Evolutionary conservation across 345 rosid genomes (phyloP).

Genomic region (Sisymbrium irio): DNA sequence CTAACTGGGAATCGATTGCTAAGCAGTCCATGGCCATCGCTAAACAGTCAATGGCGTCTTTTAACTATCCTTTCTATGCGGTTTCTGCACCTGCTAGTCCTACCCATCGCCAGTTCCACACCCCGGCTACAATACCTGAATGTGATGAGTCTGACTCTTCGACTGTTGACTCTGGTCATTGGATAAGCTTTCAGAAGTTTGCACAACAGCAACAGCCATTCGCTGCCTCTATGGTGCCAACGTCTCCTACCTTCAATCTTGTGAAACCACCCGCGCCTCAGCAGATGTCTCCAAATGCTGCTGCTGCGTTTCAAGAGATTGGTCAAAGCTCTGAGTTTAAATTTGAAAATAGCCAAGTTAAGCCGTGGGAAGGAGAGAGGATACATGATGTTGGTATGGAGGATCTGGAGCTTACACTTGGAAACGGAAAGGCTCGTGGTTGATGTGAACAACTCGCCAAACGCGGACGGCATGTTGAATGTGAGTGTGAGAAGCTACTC

Average conservation of each 20-base stretch:
- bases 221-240: conserved; percentile 51
- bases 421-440: conserved; percentile 63
- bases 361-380: conserved; percentile 99
- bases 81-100: conserved; percentile 98
- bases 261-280: conserved; percentile 50
- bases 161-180: conserved; percentile 91
- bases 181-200: conserved; percentile 86
- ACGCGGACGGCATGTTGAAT: neutral
- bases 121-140: conserved; percentile 88
- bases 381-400: conserved; percentile 93
- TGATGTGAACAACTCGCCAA: conserved; percentile 21
- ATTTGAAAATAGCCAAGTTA: conserved; percentile 73
- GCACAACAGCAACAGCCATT: conserved; percentile 42
- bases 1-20: conserved; percentile 82
- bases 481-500: conserved; percentile 9
- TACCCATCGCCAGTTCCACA: conserved; percentile 70
- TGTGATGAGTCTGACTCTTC: conserved; percentile 95
- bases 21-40: conserved; percentile 73
- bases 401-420: conserved; percentile 96
- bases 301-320: conserved; percentile 47
- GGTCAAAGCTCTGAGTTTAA: conserved; percentile 72
- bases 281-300: conserved; percentile 37
- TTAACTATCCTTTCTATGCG: conserved; percentile 76
- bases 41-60: conserved; percentile 54
- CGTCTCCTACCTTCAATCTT: conserved; percentile 93